Evolutionary conservation across 768 basidiomycete genomes (phyloP).

Genomic region (Termitomyces sp.): DNA sequence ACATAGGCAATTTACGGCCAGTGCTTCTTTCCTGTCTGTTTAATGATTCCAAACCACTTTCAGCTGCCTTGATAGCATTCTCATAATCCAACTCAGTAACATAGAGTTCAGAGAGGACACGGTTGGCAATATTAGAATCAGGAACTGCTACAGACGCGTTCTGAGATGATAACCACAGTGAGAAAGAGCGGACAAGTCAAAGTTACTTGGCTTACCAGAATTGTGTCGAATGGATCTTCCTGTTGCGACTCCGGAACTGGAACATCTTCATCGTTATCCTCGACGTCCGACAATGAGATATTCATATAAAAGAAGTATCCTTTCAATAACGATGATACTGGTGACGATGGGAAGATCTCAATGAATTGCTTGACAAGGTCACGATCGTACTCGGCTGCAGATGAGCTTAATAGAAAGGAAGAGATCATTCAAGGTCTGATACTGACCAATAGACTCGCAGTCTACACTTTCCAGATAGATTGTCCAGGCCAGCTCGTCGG

Average conservation of each 20-base stretch:
- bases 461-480: slow-evolving; percentile 73
- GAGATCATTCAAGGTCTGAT: slow-evolving; percentile 1
- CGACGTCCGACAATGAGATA: slow-evolving; percentile 31
- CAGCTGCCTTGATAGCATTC: slow-evolving; percentile 64
- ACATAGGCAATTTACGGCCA: slow-evolving; percentile 50
- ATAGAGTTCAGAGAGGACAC: slow-evolving; percentile 63
- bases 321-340: slow-evolving; percentile 49
- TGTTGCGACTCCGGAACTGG: slow-evolving; percentile 23
- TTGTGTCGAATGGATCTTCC: slow-evolving; percentile 55
- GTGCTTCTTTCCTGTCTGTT: slow-evolving; percentile 47
- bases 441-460: slow-evolving; percentile 57
- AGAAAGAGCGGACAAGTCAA: not conserved
- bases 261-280: slow-evolving; percentile 33
- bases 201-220: slow-evolving; percentile 47
- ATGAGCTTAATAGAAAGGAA: not conserved
- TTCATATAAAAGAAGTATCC: slow-evolving; percentile 66
- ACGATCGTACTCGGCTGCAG: slow-evolving; percentile 56
- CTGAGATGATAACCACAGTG: slow-evolving; percentile 23
- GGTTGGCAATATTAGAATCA: slow-evolving; percentile 60
- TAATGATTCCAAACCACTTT: slow-evolving; percentile 60
- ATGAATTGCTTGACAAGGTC: slow-evolving; percentile 54
- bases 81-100: slow-evolving; percentile 66
- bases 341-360: slow-evolving; percentile 54
- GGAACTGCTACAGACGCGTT: slow-evolving; percentile 44
- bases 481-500: slow-evolving; percentile 81